Conservation (phyloP, 257 asterid species). For the Ehretia macrophylla region DNA sequence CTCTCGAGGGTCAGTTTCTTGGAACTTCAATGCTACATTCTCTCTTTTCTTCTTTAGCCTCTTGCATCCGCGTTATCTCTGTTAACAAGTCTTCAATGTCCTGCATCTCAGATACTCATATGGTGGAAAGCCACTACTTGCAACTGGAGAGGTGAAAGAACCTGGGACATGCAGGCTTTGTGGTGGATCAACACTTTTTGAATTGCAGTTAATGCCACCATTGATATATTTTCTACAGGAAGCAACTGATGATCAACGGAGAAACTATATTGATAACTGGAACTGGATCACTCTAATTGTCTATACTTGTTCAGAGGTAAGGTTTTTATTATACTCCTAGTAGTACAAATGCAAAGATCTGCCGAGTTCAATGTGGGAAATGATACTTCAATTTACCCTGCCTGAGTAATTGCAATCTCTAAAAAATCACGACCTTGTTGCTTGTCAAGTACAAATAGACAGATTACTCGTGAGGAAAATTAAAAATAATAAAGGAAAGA, state of each 20-base stretch:
- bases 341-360: background rate
- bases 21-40: background rate
- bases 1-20: background rate
- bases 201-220: conserved; percentile 92
- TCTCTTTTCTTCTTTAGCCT: background rate
- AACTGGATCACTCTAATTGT: conserved; percentile 72
- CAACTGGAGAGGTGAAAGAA: conserved; percentile 38
- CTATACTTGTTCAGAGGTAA: conserved; percentile 74
- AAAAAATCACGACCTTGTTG: background rate
- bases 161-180: conserved; percentile 58
- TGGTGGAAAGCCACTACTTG: conserved; percentile 73
- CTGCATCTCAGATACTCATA: conserved; percentile 54
- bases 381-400: background rate
- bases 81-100: background rate
- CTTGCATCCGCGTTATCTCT: background rate
- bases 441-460: background rate
- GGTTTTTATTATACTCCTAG: conserved; percentile 6
- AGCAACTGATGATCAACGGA: conserved; percentile 44
- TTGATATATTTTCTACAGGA: conserved; percentile 70
- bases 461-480: too few relatives aligned
- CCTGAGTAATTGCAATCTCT: background rate
- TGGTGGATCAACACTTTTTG: conserved; percentile 66
- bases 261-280: conserved; percentile 41
- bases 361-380: background rate
- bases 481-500: too few relatives aligned